Evolutionary conservation across 164 flowering plant genomes (phyloP), one percentile per base, ranked within the genome.

Genomic region (Annona squamosa): DNA sequence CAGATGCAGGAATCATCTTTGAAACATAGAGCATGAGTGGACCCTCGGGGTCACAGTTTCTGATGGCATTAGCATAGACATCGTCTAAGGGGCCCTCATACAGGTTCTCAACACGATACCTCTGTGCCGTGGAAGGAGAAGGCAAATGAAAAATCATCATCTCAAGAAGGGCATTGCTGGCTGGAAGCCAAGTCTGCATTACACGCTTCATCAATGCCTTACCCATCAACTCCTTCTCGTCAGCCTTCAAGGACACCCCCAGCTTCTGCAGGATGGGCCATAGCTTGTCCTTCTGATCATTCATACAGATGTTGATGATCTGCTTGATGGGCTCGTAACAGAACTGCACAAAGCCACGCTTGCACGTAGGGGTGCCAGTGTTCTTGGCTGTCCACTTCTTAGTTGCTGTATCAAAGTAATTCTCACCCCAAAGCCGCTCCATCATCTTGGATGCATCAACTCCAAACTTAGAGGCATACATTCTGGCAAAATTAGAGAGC

Each of bases 1-100:
- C 82, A 18, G 82, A 77, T 41, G 82, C 82, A 4, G 82, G 82
- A 77, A 80, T 80, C 82, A 80, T 80, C 79, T 77, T 80, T 16
- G 78, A 80, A 12, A 80, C 82, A 70, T 80, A 80, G 7, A 80
- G 76, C 82, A 80, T 80, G 5, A 80, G 78, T 17, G 82, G 82
- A 2, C 82, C 80, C 5, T 80, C 76, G 46, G 82, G 82, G 45
- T 80, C 82, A 77, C 80, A 80, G 65, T 80, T 80, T 16, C 80
- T 75, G 48, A 80, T 77, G 56, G 82, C 82, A 59, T 43, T 80
- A 41, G 82, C 82, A 80, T 80, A 80, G 1, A 37, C 19, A 75
- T 77, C 82, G 65, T 80, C 78, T 17, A 80, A 68, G 2, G 82
- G 82, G 12, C 82, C 82, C 48, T 80, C 82, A 16, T 80, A 72